Percentiles rank a stretch among this genome's conserved stretches.
phyloP scores from a whole-genome alignment of 2,329 filamentous ascomycete genomes.

The Geosmithia putterillii region DNA sequence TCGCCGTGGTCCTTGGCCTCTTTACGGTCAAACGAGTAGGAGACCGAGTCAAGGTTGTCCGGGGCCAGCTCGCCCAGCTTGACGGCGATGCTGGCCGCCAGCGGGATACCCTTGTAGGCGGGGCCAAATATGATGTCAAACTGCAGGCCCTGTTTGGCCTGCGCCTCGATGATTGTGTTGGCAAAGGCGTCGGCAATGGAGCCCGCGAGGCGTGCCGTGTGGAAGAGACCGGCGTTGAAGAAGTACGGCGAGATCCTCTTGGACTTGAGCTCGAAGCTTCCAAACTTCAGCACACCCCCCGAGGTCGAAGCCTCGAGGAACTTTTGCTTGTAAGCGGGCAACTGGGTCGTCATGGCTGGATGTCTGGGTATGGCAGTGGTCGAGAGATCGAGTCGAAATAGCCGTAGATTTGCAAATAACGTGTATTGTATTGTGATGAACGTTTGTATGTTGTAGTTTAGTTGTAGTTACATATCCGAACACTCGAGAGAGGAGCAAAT shows the following conservation, averaged over 20 bases:
- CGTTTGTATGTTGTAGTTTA: no score
- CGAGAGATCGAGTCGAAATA: not conserved
- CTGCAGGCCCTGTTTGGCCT: conserved; percentile 28
- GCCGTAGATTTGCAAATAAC: not conserved
- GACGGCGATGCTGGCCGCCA: conserved; percentile 66
- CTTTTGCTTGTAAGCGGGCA: conserved; percentile 55
- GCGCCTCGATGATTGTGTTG: conserved; percentile 41
- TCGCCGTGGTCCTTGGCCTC: conserved; percentile 95
- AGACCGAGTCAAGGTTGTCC: conserved; percentile 52
- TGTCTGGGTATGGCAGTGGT: not conserved
- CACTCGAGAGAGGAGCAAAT: no score
- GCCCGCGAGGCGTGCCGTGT: conserved; percentile 64
- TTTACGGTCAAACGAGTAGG: conserved; percentile 91
- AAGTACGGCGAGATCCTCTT: conserved; percentile 90
- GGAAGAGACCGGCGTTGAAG: conserved; percentile 91
- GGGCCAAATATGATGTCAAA: conserved; percentile 89
- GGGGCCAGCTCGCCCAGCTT: conserved; percentile 62
- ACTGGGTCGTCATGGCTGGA: conserved; percentile 24
- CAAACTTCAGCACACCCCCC: conserved; percentile 65
- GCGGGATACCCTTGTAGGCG: conserved; percentile 92
- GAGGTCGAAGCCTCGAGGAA: conserved; percentile 60
- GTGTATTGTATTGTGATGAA: not conserved
- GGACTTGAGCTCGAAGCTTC: conserved; percentile 82
- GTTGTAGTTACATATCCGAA: no score
- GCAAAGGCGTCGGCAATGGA: conserved; percentile 78